Evolutionary conservation across 495 filamentous ascomycete species (phyloP).

Genomic region (Pseudotulostoma volvatum): DNA sequence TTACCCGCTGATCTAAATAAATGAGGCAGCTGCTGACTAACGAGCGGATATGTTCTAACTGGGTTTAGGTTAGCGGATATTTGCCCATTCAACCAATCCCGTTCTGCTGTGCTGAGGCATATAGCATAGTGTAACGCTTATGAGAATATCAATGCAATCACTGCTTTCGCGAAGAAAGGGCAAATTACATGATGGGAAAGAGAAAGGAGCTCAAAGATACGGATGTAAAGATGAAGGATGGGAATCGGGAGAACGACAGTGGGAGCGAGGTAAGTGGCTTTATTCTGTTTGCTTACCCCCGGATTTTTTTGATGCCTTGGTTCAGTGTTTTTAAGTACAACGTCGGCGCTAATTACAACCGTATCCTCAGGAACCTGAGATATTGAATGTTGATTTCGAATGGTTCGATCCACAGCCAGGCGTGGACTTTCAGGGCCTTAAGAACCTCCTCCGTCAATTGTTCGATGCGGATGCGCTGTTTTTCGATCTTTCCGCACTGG

Average conservation of each 20-base stretch:
- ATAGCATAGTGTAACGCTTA: no score
- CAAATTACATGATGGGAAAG: slow-evolving; percentile 28
- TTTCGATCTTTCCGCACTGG: slow-evolving; percentile 71
- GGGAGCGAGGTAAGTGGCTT: slow-evolving; percentile 26
- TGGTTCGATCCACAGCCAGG: slow-evolving; percentile 88
- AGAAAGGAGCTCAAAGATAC: slow-evolving; percentile 32
- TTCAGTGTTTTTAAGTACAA: no score
- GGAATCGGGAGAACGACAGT: slow-evolving; percentile 19
- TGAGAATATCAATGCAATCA: no score
- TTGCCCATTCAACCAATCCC: no score
- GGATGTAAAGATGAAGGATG: slow-evolving; percentile 30
- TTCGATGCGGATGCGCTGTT: slow-evolving; percentile 73
- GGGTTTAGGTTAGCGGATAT: no score
- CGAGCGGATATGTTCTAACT: no score
- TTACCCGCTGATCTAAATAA: no score
- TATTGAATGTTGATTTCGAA: slow-evolving; percentile 94
- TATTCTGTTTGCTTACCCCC: no score
- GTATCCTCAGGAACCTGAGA: slow-evolving; percentile 52
- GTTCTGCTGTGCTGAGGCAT: no score
- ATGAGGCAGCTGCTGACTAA: no score
- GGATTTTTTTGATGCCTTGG: no score
- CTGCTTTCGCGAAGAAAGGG: not conserved
- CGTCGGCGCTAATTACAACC: not conserved
- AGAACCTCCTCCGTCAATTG: slow-evolving; percentile 80
- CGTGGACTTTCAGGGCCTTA: slow-evolving; percentile 89